These are phyloP conservation scores for Eurotiales sp. DNA, from an alignment of 2,329 filamentous ascomycete genomes.

Conservation along the genomic window DNA sequence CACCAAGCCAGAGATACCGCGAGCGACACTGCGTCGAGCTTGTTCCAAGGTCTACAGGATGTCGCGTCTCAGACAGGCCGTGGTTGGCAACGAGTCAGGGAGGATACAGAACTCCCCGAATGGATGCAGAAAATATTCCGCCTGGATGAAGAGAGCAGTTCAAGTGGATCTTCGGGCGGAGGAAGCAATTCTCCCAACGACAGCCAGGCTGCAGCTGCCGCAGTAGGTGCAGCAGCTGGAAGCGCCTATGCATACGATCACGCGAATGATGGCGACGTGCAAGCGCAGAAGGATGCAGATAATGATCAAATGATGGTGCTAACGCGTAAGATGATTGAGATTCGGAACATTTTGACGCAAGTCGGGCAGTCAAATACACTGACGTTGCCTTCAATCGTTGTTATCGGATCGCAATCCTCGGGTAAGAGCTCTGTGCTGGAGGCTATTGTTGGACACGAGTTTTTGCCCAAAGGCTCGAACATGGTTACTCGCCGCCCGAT, in stretches of 20 bases:
- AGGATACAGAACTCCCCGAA: slow-evolving; percentile 65
- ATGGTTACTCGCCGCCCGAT: slow-evolving; percentile 98
- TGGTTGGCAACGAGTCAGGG: slow-evolving; percentile 81
- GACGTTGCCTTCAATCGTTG: slow-evolving; percentile 93
- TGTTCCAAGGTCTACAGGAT: slow-evolving; percentile 69
- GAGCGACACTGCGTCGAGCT: slow-evolving; percentile 60
- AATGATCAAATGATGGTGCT: slow-evolving; percentile 99
- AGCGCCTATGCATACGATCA: slow-evolving; percentile 76
- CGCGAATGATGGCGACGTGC: slow-evolving; percentile 58
- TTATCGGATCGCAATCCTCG: slow-evolving; percentile 96
- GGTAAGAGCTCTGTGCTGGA: slow-evolving; percentile 97
- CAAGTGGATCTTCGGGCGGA: slow-evolving; percentile 42
- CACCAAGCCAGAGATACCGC: slow-evolving; percentile 69
- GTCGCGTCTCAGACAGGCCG: slow-evolving; percentile 74
- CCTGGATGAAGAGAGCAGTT: slow-evolving; percentile 58
- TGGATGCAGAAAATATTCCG: slow-evolving; percentile 76
- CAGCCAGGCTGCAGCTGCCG: slow-evolving; percentile 50
- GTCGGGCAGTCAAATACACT: slow-evolving; percentile 88
- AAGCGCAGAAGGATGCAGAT: slow-evolving; percentile 62
- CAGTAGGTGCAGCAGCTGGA: slow-evolving; percentile 65
- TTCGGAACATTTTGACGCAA: slow-evolving; percentile 82
- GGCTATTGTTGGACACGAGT: slow-evolving; percentile 96
- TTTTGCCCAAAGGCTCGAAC: slow-evolving; percentile 94
- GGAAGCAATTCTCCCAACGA: slow-evolving; percentile 53
- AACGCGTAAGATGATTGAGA: slow-evolving; percentile 99